These are phyloP conservation scores for Protea cynaroides DNA, from an alignment of 164 flowering plant genomes.

Conservation along the genomic window DNA sequence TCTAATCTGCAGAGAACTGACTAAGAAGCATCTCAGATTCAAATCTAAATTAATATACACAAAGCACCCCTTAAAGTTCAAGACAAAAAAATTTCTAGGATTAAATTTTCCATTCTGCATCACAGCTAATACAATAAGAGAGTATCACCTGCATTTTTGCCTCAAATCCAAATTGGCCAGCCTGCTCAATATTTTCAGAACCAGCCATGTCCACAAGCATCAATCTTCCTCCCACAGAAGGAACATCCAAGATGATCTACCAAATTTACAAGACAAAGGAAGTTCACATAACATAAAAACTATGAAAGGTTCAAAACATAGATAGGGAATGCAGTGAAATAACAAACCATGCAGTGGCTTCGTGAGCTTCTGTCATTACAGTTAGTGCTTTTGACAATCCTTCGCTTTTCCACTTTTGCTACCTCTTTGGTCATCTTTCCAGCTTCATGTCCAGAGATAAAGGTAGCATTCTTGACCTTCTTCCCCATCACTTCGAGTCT, in stretches of 20 bases:
- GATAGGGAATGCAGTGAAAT: neutral
- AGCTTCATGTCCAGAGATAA: slow-evolving; percentile 87
- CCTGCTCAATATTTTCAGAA: slow-evolving; percentile 97
- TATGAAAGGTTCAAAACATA: neutral
- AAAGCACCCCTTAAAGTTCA: no score
- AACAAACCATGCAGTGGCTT: slow-evolving; percentile 96
- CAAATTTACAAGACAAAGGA: slow-evolving; percentile 5
- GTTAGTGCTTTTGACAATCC: slow-evolving; percentile 83
- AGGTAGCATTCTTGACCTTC: slow-evolving; percentile 93
- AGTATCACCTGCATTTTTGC: slow-evolving; percentile 90
- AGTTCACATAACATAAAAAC: neutral
- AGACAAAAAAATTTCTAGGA: no score
- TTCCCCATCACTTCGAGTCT: slow-evolving; percentile 94
- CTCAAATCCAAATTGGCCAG: slow-evolving; percentile 90
- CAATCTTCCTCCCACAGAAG: slow-evolving; percentile 84
- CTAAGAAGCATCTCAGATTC: no score
- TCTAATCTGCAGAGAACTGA: no score
- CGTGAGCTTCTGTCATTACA: slow-evolving; percentile 96
- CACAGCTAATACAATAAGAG: neutral
- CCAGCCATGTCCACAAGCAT: slow-evolving; percentile 99
- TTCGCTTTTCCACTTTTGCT: slow-evolving; percentile 90
- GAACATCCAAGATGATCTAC: slow-evolving; percentile 92
- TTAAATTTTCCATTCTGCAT: no score
- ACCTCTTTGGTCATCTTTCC: slow-evolving; percentile 90
- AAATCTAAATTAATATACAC: no score